phyloP scores from a whole-genome alignment of 768 basidiomycete genomes.

The Boletellus sp. region DNA sequence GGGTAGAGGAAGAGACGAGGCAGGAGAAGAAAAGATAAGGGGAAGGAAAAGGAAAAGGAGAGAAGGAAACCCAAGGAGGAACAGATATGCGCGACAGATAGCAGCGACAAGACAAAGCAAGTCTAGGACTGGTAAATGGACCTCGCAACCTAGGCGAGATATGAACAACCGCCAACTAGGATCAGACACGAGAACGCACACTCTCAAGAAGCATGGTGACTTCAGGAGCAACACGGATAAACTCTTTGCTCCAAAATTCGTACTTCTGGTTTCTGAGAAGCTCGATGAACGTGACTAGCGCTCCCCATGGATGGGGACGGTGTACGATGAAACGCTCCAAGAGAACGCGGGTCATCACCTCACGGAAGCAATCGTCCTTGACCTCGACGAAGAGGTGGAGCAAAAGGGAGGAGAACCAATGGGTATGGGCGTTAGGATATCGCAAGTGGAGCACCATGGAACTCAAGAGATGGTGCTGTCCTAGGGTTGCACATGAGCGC shows the following conservation, averaged over 20 bases:
- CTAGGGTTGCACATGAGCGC: conserved; percentile 38
- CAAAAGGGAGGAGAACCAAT: conserved; percentile 93
- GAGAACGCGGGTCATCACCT: conserved; percentile 84
- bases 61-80: conserved; percentile 54
- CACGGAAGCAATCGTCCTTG: conserved; percentile 70
- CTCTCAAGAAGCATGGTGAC: conserved; percentile 82
- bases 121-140: conserved; percentile 77
- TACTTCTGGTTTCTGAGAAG: conserved; percentile 87
- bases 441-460: conserved; percentile 94
- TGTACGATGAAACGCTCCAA: conserved; percentile 92
- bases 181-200: conserved; percentile 43
- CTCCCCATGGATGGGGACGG: conserved; percentile 96
- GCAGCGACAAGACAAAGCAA: conserved; percentile 57
- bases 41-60: conserved; percentile 4
- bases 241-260: conserved; percentile 88
- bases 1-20: conserved; percentile 30
- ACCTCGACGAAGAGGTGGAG: conserved; percentile 84
- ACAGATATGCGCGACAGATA: conserved; percentile 80
- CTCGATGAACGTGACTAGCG: conserved; percentile 90
- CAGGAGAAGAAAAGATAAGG: conserved; percentile 12
- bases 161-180: conserved; percentile 1
- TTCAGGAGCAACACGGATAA: conserved; percentile 80
- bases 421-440: conserved; percentile 97
- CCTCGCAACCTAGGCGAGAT: conserved; percentile 58
- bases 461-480: conserved; percentile 91